Evolutionary conservation across 805 yeast genomes (phyloP), one percentile per base, ranked within the genome.

Genomic region (Candida arabinofermentans): DNA sequence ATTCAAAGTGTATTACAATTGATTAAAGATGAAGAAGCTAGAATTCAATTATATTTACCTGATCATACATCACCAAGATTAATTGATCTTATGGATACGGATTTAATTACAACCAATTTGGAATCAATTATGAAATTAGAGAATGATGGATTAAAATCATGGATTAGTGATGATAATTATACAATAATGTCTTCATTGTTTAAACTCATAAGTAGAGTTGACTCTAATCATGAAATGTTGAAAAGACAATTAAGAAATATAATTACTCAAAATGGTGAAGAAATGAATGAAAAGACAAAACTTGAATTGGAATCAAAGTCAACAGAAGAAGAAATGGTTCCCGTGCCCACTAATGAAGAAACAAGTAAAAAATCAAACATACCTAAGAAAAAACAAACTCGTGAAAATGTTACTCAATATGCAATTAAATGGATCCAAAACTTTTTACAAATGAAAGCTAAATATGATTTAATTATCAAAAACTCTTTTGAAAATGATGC

Each of bases 361-460:
- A n/a, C n/a, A n/a, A 16, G 23, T 33, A 24, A 43, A 40, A 24
- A 35, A 34, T 10, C 41, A 38, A 51, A 52, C 36, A 49, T 8
- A 7, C 49, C 40, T 38, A 47, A 41, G 40, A 50, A 46, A 34
- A 50, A 46, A 38, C 46, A 49, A 18, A 29, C 41, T 38, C 51
- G 67, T 49, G 65, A 72, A 54, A 50, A 55, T 36, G 63, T 72
- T 43, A 61, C 81, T 8, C 64, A 68, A 38, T 75, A 73, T 50
- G 93, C 95, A 0, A 69, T 77, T 3, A 68, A 70, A 40, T 89
- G 95, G 91, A 73, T 86, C 8, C 75, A 75, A 34, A 67, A 73
- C 23, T 70, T 86, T 3, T 57, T 86, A 9, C 60, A 57, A 9
- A 64, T 78, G 43, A 81, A 75, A 49, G 65, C 64, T 5, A 77